phyloP scores from a whole-genome alignment of 306 rosid genomes.

The Vigna trinervia region DNA sequence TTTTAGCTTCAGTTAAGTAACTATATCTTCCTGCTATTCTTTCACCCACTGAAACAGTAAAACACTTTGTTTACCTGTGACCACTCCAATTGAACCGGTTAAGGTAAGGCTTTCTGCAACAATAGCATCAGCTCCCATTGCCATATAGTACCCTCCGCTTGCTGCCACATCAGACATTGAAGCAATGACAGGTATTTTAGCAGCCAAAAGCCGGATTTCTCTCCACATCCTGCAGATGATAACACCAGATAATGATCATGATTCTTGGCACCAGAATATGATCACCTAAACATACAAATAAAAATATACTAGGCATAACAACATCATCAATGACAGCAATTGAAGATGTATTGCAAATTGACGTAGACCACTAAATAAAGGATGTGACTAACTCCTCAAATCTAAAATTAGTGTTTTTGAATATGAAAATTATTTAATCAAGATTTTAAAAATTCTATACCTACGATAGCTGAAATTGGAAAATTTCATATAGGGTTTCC shows the following conservation, averaged over 20 bases:
- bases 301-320: constrained; percentile 28
- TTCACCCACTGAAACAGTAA: neutral
- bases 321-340: constrained; percentile 11
- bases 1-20: constrained; percentile 1
- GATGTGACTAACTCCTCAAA: constrained; percentile 11
- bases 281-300: constrained; percentile 15
- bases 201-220: constrained; percentile 96
- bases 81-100: constrained; percentile 99
- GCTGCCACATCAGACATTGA: constrained; percentile 98
- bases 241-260: constrained; percentile 30
- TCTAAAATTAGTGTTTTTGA: neutral
- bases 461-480: neutral
- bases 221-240: constrained; percentile 90
- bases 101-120: constrained; percentile 92
- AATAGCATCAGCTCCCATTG: constrained; percentile 91
- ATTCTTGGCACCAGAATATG: constrained; percentile 40
- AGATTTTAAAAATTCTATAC: neutral
- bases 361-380: constrained; percentile 7
- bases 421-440: neutral
- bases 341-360: constrained; percentile 31
- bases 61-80: constrained; percentile 68
- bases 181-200: constrained; percentile 86
- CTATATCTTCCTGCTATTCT: constrained; percentile 19
- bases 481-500: neutral
- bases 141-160: constrained; percentile 99